A percentile compares a stretch with the other conserved stretches of the same genome.
phyloP scores from a whole-genome alignment of 306 rosid genomes.

The Begonia loranthoides region DNA sequence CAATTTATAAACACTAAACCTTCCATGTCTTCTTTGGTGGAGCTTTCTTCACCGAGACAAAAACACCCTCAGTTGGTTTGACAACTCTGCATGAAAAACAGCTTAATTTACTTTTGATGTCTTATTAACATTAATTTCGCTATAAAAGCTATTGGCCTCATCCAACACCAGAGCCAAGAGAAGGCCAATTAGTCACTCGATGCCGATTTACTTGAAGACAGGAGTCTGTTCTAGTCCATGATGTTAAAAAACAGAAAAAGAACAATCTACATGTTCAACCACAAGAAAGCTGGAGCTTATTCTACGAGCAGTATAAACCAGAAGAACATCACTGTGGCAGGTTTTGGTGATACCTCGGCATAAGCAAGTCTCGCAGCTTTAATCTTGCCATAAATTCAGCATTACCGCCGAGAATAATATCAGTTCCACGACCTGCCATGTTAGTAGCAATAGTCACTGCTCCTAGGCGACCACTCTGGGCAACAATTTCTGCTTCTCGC shows the following conservation, averaged over 20 bases:
- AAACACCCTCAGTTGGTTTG: constrained; percentile 58
- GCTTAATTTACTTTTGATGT: constrained; percentile 8
- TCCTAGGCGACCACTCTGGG: constrained; percentile 95
- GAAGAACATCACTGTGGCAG: no score
- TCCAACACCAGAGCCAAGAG: background rate
- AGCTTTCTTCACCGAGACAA: constrained; percentile 80
- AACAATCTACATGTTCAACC: no score
- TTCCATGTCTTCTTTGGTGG: constrained; percentile 76
- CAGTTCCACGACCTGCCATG: constrained; percentile 99
- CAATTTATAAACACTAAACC: constrained; percentile 27
- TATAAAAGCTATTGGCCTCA: background rate
- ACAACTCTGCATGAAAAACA: constrained; percentile 60
- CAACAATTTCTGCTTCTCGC: constrained; percentile 98
- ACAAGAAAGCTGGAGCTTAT: no score
- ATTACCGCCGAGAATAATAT: constrained; percentile 96
- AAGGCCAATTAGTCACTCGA: background rate
- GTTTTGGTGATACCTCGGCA: constrained; percentile 57
- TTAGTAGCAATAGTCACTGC: constrained; percentile 97
- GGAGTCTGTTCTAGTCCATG: no score
- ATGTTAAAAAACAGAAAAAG: no score
- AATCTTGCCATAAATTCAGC: constrained; percentile 97
- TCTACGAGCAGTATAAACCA: no score
- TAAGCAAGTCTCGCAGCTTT: constrained; percentile 88
- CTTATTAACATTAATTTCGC: background rate
- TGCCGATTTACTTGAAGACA: no score